phyloP scores from a whole-genome alignment of 352 stramenopile species.

The Phytophthora pisi region DNA sequence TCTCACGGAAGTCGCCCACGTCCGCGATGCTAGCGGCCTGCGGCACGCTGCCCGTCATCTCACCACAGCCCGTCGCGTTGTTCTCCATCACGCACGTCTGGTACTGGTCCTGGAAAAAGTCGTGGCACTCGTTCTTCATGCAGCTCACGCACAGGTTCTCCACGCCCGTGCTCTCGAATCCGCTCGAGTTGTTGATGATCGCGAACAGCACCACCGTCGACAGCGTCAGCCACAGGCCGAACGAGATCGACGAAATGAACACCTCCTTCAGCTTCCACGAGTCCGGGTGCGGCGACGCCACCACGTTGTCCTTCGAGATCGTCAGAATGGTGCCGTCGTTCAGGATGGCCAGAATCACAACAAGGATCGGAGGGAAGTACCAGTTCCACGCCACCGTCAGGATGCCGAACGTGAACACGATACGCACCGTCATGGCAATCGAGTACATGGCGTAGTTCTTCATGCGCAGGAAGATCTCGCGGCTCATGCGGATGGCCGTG shows the following conservation, averaged over 20 bases:
- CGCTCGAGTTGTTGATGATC: constrained; percentile 62
- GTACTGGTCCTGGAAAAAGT: constrained; percentile 63
- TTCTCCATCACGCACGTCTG: constrained; percentile 50
- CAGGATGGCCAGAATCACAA: constrained; percentile 91
- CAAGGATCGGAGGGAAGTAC: constrained; percentile 86
- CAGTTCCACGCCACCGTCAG: constrained; percentile 90
- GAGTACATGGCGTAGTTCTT: constrained; percentile 94
- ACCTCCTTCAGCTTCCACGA: constrained; percentile 78
- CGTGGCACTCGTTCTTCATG: constrained; percentile 62
- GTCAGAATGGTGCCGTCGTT: constrained; percentile 91
- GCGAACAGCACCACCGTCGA: constrained; percentile 71
- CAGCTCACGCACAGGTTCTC: constrained; percentile 73
- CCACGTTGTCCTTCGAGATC: constrained; percentile 82
- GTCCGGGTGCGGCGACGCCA: constrained; percentile 61
- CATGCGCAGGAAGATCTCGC: constrained; percentile 92
- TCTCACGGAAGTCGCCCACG: constrained; percentile 51
- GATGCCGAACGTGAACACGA: constrained; percentile 89
- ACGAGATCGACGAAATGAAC: constrained; percentile 72
- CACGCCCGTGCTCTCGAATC: constrained; percentile 54
- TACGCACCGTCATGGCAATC: constrained; percentile 88
- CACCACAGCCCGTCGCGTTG: constrained; percentile 62
- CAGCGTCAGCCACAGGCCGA: constrained; percentile 69
- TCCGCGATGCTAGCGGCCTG: constrained; percentile 38
- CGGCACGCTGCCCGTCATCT: constrained; percentile 61
- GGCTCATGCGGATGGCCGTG: constrained; percentile 86